Conservation (phyloP, 352 stramenopile genomes). For the Plasmopara muralis region DNA sequence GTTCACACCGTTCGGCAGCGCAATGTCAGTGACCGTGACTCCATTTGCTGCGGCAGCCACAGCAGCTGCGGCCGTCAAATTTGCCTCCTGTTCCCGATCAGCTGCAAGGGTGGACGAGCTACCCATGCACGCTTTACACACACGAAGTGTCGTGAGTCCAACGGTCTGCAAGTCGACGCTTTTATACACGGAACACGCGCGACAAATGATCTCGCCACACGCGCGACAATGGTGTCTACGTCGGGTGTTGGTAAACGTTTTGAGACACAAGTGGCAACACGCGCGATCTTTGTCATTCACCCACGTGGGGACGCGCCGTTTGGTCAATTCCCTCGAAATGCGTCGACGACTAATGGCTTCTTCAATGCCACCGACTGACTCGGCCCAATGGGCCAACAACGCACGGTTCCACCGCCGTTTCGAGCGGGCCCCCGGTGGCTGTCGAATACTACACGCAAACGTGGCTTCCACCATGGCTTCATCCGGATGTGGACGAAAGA, state of each 20-base stretch:
- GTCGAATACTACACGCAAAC: conserved; percentile 75
- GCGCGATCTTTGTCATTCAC: conserved; percentile 76
- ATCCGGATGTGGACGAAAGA: conserved; percentile 58
- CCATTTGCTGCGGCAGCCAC: conserved; percentile 12
- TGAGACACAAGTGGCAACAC: conserved; percentile 77
- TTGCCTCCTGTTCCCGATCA: conserved; percentile 15
- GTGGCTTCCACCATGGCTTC: conserved; percentile 60
- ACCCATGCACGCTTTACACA: conserved; percentile 78
- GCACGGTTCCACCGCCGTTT: conserved; percentile 58
- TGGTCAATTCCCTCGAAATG: conserved; percentile 69
- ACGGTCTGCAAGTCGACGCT: conserved; percentile 68
- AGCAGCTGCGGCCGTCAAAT: conserved; percentile 14
- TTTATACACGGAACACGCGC: conserved; percentile 73
- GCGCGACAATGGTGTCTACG: conserved; percentile 76
- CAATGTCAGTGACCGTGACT: conserved; percentile 13
- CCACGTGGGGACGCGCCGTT: conserved; percentile 65
- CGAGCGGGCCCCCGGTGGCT: conserved; percentile 51
- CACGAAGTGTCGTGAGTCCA: conserved; percentile 62
- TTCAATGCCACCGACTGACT: conserved; percentile 57
- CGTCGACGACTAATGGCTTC: conserved; percentile 59
- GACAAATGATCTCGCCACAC: conserved; percentile 83
- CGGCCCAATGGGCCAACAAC: conserved; percentile 62
- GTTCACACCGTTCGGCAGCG: conserved; percentile 37
- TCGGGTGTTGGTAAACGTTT: conserved; percentile 74
- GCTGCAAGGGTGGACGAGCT: conserved; percentile 28